Evolutionary conservation across 2,329 filamentous ascomycete species (phyloP), one percentile per base, ranked within the genome.

Genomic region (Sporothrix pallida): DNA sequence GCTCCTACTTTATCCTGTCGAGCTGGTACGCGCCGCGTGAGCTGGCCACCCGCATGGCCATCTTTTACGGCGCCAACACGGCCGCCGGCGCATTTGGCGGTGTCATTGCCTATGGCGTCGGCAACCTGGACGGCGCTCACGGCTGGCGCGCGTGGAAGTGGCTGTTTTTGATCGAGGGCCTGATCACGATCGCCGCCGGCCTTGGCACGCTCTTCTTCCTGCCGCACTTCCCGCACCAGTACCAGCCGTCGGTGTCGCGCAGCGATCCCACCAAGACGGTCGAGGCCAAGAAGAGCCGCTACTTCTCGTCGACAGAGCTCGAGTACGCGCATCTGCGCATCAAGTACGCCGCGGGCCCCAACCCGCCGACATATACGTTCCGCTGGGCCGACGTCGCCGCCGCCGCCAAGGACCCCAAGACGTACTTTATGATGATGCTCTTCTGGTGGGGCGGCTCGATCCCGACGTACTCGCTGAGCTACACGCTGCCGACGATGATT

Each of bases 351-450:
- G 54, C 69, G 37, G 75, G 76, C 5, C 74, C 75, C 12, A 63
- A 72, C 60, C 60, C 73, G 50, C 76, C 72, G 1, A 73, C 72
- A 46, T 75, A 77, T 63, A 72, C 87, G 12, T 78, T 72, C 50
- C 71, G 71, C 48, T 72, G 71, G 71, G 31, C 46, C 48, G 71
- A 72, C 50, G 62, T 72, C 10, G 48, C 15, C 5, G 60, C 71
- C 9, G 71, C 71, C 6, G 71, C 71, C 17, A 20, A 20, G 26
- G 71, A 72, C 60, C 79, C 48, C 60, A 72, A 72, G 71, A 72
- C 62, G 44, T 90, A 89, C 77, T 77, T 90, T 76, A 87, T 90
- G 86, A 89, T 89, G 84, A 48, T 73, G 56, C 46, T 69, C 62
- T 63, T 73, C 63, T 70, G 63, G 72, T 73, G 72, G 72, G 63